Base-by-base conservation (phyloP, 768 basidiomycete species). In the Clavaria fumosa region DNA sequence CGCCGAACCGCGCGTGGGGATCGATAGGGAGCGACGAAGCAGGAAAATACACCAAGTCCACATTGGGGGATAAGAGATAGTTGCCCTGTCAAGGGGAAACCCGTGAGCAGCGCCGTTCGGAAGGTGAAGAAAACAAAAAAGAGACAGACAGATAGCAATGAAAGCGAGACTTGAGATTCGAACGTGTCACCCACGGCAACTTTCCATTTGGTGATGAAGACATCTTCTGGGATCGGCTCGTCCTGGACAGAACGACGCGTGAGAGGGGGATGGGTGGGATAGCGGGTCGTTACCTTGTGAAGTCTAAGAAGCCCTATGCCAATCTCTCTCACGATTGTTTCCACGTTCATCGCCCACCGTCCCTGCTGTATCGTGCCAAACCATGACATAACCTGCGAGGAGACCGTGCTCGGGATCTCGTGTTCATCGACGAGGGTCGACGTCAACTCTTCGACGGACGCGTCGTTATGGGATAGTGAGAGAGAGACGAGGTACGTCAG, bases 1-100 rank as follows among this genome's bases (percentile, higher is more conserved):
- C 86, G 9, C 70, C 55, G 59, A 97, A 97, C 11, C 93, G 78
- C 5, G 73, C 69, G 1, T 77, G 63, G 4, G 91, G 80, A 35
- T 86, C 80, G 0, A 70, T 53, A 1, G 91, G 83, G 18, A 97
- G 73, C 1, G 60, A 55, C 0, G 81, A 72, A 3, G 71, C 62
- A 9, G 89, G 78, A 52, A 91, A 85, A 58, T 88, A 89, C 10
- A 58, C 71, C 23, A 93, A 48, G 9, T 24, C 5, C 15, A 31
- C 15, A 26, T 45, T 61, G 33, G 50, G 56, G n/a, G 59, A 47
- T 12, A 57, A 57, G 34, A 88, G 63, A 57, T 76, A 84, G 54
- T 82, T 78, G 35, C 85, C 89, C 88, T 93, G 51, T n/a, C 9
- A 9, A 6, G 28, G 11, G 17, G 10, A 26, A 27, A 20, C 14